Evolutionary conservation across 148 eudicot genomes (phyloP).

Genomic region (Silene uniflora): DNA sequence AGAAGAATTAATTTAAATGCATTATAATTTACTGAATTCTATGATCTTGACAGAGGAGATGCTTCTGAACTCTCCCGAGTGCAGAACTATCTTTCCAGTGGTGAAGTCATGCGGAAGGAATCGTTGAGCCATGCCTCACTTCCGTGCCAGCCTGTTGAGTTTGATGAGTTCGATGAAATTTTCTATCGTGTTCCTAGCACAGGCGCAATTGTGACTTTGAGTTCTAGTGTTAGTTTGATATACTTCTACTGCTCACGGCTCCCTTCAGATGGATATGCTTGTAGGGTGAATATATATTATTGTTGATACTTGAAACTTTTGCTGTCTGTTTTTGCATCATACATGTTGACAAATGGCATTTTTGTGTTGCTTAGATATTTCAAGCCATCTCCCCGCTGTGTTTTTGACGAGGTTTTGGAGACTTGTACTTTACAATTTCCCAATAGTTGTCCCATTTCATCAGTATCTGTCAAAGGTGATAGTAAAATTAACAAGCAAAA

Average conservation of each 20-base stretch:
- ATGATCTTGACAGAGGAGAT: slow-evolving; percentile 49
- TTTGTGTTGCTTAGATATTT: slow-evolving; percentile 54
- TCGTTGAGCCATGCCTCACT: slow-evolving; percentile 53
- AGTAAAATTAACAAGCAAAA: slow-evolving; percentile 49
- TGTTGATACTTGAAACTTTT: background rate
- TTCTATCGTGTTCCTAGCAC: slow-evolving; percentile 69
- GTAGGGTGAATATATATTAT: background rate
- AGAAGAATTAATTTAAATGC: background rate
- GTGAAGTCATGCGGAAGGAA: slow-evolving; percentile 69
- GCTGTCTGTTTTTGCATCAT: background rate
- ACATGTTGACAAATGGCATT: background rate
- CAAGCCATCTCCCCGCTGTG: slow-evolving; percentile 57
- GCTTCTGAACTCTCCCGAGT: slow-evolving; percentile 39
- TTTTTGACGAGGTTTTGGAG: slow-evolving; percentile 36
- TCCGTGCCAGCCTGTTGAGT: slow-evolving; percentile 60
- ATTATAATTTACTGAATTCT: slow-evolving; percentile 6
- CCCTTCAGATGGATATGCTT: slow-evolving; percentile 80
- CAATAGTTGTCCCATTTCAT: slow-evolving; percentile 57
- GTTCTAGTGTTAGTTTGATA: slow-evolving; percentile 57
- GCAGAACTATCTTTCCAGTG: slow-evolving; percentile 48
- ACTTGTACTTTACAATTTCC: slow-evolving; percentile 63
- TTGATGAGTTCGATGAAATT: slow-evolving; percentile 33
- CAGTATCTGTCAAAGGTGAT: slow-evolving; percentile 42
- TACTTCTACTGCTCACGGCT: slow-evolving; percentile 82
- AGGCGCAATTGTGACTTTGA: slow-evolving; percentile 68